These are phyloP conservation scores for Talaromyces rugulosus DNA, from an alignment of 2,329 filamentous ascomycete genomes.

Conservation along the genomic window DNA sequence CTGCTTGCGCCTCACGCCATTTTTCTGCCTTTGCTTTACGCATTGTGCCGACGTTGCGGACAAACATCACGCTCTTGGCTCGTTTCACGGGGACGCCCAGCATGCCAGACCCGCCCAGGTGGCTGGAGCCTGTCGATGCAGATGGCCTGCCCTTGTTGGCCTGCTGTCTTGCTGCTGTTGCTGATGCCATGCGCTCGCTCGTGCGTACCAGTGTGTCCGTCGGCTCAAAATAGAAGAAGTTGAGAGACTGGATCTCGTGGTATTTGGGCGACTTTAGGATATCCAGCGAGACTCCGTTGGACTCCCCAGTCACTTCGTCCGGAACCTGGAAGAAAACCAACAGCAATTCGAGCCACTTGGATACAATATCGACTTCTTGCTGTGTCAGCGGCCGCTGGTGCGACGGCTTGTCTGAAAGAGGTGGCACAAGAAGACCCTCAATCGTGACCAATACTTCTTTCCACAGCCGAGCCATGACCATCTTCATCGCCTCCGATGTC, in stretches of 20 bases:
- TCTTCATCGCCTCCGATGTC: constrained; percentile 93
- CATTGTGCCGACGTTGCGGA: constrained; percentile 93
- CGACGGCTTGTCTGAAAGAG: constrained; percentile 90
- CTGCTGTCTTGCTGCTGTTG: constrained; percentile 74
- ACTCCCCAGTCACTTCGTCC: constrained; percentile 77
- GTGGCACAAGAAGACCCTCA: constrained; percentile 84
- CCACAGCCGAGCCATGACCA: constrained; percentile 97
- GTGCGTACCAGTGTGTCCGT: constrained; percentile 88
- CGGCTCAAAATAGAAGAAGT: constrained; percentile 97
- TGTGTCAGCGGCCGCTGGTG: constrained; percentile 76
- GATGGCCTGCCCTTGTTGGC: constrained; percentile 64
- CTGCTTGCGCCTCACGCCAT: constrained; percentile 88
- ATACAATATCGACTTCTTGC: constrained; percentile 90
- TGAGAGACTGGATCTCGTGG: constrained; percentile 90
- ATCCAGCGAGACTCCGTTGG: constrained; percentile 82
- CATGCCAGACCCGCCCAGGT: constrained; percentile 44
- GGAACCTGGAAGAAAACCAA: constrained; percentile 93
- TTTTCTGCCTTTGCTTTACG: constrained; percentile 93
- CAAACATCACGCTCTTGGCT: constrained; percentile 79
- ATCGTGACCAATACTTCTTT: constrained; percentile 94
- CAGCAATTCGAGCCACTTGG: constrained; percentile 85
- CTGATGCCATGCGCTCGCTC: constrained; percentile 92
- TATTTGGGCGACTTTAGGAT: constrained; percentile 96
- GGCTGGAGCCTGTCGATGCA: constrained; percentile 55
- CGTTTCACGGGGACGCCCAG: constrained; percentile 49